A percentile compares a stretch with the other conserved stretches of the same genome.
Conservation (phyloP, 1,139 yeast genomes). For the Tardiomyces depauwii region DNA sequence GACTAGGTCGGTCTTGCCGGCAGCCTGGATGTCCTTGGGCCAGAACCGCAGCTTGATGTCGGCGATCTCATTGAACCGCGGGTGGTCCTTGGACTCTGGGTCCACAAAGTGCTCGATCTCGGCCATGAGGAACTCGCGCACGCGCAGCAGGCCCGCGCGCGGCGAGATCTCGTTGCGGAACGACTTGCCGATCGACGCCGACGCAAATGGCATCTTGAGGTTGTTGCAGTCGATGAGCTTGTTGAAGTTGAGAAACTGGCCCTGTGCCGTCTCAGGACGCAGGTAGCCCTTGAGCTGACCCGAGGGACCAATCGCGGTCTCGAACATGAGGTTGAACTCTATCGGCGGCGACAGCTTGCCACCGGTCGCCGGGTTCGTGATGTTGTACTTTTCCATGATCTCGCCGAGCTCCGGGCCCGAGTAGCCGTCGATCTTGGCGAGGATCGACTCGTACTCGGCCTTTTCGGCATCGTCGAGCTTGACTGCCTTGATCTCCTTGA, state of each 20-base stretch:
- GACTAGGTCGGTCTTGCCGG: conserved; percentile 62
- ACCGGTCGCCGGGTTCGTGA: conserved; percentile 85
- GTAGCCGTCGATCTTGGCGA: conserved; percentile 88
- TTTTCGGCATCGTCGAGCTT: conserved; percentile 74
- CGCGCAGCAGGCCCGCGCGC: conserved; percentile 93
- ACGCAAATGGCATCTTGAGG: conserved; percentile 96
- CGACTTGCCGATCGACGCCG: conserved; percentile 97
- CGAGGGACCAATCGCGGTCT: conserved; percentile 97
- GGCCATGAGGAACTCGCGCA: conserved; percentile 98
- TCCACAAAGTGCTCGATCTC: conserved; percentile 98
- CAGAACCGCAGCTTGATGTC: conserved; percentile 65
- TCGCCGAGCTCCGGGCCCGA: conserved; percentile 90
- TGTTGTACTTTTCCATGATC: conserved; percentile 66
- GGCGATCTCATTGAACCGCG: conserved; percentile 64
- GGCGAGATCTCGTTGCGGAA: conserved; percentile 99
- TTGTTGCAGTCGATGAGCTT: conserved; percentile 92
- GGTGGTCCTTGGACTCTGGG: conserved; percentile 76
- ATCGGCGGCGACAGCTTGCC: conserved; percentile 80
- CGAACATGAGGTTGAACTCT: conserved; percentile 97
- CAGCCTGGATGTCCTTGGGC: conserved; percentile 78
- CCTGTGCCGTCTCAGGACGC: conserved; percentile 99
- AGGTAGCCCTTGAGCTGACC: conserved; percentile 91
- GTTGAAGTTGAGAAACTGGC: conserved; percentile 92
- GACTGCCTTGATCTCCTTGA: conserved; percentile 83
- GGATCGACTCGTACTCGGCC: conserved; percentile 68